A percentile compares a stretch with the other conserved stretches of the same genome.
Conservation (phyloP, 2,329 filamentous ascomycete species). For the Cladophialophora immunda region DNA sequence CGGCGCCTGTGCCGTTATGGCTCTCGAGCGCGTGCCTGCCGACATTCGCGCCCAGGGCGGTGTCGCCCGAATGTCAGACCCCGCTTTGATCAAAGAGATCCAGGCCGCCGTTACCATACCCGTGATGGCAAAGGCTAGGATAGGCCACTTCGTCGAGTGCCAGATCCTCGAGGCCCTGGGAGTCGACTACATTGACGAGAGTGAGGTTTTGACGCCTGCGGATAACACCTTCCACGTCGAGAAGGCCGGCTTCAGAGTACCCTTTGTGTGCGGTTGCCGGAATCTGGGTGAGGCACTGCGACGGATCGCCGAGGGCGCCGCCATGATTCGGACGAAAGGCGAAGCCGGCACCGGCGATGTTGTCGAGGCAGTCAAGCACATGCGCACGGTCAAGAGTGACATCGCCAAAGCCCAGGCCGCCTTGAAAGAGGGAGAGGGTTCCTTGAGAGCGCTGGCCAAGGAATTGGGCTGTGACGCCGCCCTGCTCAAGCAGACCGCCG, state of each 20-base stretch:
- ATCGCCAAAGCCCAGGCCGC: constrained; percentile 76
- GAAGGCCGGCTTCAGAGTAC: constrained; percentile 81
- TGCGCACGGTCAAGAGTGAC: constrained; percentile 85
- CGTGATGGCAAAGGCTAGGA: constrained; percentile 98
- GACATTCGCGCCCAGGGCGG: constrained; percentile 93
- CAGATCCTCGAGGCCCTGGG: constrained; percentile 94
- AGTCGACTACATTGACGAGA: constrained; percentile 98
- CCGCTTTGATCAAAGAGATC: constrained; percentile 92
- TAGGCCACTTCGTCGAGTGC: constrained; percentile 97
- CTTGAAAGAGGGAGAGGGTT: constrained; percentile 66
- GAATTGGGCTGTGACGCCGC: constrained; percentile 80
- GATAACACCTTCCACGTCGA: constrained; percentile 91
- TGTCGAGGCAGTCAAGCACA: constrained; percentile 94
- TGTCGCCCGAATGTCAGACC: constrained; percentile 96
- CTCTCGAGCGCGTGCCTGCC: constrained; percentile 93
- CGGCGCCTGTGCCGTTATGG: constrained; percentile 96
- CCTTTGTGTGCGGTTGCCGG: constrained; percentile 96
- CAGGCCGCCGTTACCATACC: constrained; percentile 95
- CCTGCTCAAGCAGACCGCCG: constrained; percentile 84
- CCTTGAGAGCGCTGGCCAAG: constrained; percentile 80
- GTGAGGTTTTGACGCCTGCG: constrained; percentile 94
- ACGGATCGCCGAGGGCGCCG: constrained; percentile 89
- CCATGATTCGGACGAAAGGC: constrained; percentile 99
- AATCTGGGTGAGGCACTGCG: constrained; percentile 93
- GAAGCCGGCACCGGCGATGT: constrained; percentile 98